Evolutionary conservation across 2,329 filamentous ascomycete species (phyloP).

Genomic region (Ophiosphaerella korrae): DNA sequence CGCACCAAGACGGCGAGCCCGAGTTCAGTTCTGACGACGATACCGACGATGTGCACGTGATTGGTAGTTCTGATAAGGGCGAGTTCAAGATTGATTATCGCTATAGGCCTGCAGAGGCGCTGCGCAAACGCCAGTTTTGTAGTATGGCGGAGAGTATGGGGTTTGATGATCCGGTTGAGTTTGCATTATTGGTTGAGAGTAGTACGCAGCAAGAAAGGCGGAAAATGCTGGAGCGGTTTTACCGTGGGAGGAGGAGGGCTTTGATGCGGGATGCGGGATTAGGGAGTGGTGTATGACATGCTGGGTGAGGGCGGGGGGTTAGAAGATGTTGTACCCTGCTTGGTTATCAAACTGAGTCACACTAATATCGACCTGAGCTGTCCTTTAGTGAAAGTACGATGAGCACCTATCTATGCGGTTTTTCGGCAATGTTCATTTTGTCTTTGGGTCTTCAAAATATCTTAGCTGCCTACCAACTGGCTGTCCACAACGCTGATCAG

Average conservation of each 20-base stretch:
- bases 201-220: conserved; percentile 86
- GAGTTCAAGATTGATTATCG: conserved; percentile 58
- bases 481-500: too few species aligned
- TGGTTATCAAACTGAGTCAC: too few species aligned
- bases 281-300: neutral
- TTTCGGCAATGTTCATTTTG: too few species aligned
- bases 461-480: too few species aligned
- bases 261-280: conserved; percentile 9
- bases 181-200: conserved; percentile 86
- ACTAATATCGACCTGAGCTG: too few species aligned
- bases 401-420: too few species aligned
- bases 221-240: conserved; percentile 80
- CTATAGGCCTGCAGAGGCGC: conserved; percentile 75
- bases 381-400: too few species aligned
- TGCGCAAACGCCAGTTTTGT: conserved; percentile 84
- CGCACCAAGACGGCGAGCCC: conserved; percentile 23
- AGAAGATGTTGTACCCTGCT: too few species aligned
- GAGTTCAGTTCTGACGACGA: conserved; percentile 11
- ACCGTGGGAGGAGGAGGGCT: conserved; percentile 66
- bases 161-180: conserved; percentile 76
- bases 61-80: conserved; percentile 16
- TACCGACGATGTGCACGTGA: conserved; percentile 20
- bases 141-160: conserved; percentile 83
- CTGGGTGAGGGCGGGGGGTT: neutral
- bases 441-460: too few species aligned